phyloP scores from a whole-genome alignment of 345 rosid species.

The Theobroma cacao region DNA sequence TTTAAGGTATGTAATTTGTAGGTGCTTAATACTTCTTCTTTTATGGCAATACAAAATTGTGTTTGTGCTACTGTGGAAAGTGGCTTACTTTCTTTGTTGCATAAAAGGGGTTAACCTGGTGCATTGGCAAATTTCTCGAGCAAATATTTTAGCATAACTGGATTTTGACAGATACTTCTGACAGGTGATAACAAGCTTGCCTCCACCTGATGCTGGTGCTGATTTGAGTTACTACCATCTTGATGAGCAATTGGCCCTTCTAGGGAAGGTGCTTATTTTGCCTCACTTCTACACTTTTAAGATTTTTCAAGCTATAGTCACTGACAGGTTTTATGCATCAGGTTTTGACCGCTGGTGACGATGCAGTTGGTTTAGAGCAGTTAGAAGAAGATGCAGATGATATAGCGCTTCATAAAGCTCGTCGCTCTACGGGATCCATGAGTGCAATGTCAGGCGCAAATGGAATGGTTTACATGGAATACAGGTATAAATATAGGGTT shows the following conservation, averaged over 20 bases:
- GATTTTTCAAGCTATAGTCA: background rate
- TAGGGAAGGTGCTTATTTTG: constrained; percentile 47
- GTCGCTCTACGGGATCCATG: constrained; percentile 66
- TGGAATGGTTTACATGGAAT: constrained; percentile 91
- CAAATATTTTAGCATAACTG: background rate
- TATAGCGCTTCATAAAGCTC: constrained; percentile 71
- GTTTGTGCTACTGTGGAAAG: background rate
- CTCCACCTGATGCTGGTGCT: constrained; percentile 80
- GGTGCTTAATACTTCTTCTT: background rate
- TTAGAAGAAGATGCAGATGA: constrained; percentile 90
- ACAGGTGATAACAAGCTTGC: constrained; percentile 86
- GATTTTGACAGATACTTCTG: constrained; percentile 12
- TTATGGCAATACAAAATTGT: too few relatives aligned
- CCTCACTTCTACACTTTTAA: background rate
- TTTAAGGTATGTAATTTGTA: constrained; percentile 52
- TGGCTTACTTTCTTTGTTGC: background rate
- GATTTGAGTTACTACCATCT: constrained; percentile 64
- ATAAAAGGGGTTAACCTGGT: background rate
- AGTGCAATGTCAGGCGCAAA: constrained; percentile 86
- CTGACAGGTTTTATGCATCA: constrained; percentile 22
- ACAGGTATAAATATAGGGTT: constrained; percentile 67
- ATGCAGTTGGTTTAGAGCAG: constrained; percentile 77
- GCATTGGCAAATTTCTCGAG: background rate
- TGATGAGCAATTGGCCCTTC: constrained; percentile 77
- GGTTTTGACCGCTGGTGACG: constrained; percentile 91